Percentiles rank a stretch among this genome's conserved stretches.
phyloP scores from a whole-genome alignment of 345 rosid species.

The Camelina neglecta region DNA sequence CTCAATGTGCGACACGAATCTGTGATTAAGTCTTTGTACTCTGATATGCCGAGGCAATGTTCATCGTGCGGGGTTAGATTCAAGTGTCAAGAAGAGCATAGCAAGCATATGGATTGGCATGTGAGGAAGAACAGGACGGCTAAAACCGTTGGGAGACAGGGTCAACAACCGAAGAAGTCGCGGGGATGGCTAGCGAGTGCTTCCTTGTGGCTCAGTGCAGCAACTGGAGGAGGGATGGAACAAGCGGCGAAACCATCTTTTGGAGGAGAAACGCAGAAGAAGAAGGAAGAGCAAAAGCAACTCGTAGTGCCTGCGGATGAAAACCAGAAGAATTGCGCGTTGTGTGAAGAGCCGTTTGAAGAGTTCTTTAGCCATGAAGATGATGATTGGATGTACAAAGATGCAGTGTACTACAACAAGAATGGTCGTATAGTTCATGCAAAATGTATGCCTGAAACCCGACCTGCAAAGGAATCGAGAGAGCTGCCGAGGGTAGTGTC shows the following conservation, averaged over 20 bases:
- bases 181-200: slow-evolving; percentile 35
- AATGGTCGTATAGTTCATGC: slow-evolving; percentile 73
- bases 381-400: slow-evolving; percentile 58
- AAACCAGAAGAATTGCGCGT: slow-evolving; percentile 44
- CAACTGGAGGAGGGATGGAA: neutral
- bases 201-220: slow-evolving; percentile 38
- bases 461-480: neutral
- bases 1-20: slow-evolving; percentile 45
- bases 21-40: slow-evolving; percentile 41
- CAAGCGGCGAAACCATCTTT: neutral
- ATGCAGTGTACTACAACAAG: slow-evolving; percentile 42
- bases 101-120: slow-evolving; percentile 58
- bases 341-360: slow-evolving; percentile 52
- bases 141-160: neutral
- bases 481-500: neutral
- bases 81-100: slow-evolving; percentile 48
- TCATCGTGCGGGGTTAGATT: slow-evolving; percentile 46
- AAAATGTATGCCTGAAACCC: slow-evolving; percentile 60
- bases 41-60: slow-evolving; percentile 54
- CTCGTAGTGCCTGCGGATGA: slow-evolving; percentile 39
- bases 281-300: neutral
- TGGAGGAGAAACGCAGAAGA: neutral
- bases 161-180: slow-evolving; percentile 3
- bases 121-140: slow-evolving; percentile 46
- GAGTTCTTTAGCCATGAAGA: slow-evolving; percentile 53